Conservation (phyloP, 495 filamentous ascomycete species). For the Entonaema liquescens region DNA sequence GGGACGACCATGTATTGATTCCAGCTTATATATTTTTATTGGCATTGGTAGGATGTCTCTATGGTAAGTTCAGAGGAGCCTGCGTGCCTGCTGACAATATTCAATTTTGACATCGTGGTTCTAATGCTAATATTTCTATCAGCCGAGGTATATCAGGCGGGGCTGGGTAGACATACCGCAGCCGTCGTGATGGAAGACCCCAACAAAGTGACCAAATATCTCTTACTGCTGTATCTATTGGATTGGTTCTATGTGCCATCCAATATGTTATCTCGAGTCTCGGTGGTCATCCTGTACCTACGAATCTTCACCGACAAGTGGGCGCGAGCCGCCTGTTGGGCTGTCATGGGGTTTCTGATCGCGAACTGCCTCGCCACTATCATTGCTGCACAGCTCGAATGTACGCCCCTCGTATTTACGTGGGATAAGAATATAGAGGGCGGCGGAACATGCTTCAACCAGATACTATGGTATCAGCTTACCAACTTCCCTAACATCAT, state of each 20-base stretch:
- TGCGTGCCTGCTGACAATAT: background rate
- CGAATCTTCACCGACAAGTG: conserved; percentile 28
- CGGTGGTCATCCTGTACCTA: conserved; percentile 19
- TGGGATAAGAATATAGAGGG: conserved; percentile 29
- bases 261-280: background rate
- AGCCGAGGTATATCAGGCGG: background rate
- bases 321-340: conserved; percentile 20
- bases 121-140: background rate
- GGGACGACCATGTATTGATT: conserved; percentile 38
- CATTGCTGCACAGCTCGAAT: conserved; percentile 11
- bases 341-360: conserved; percentile 27
- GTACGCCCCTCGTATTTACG: background rate
- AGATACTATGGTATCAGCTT: conserved; percentile 36
- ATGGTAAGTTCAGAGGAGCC: background rate
- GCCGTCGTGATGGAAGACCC: conserved; percentile 23
- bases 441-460: conserved; percentile 29
- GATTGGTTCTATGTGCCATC: conserved; percentile 24
- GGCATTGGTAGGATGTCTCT: conserved; percentile 1
- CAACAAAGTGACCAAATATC: conserved; percentile 11
- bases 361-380: conserved; percentile 31
- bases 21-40: conserved; percentile 25
- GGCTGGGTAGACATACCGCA: background rate
- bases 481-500: conserved; percentile 42
- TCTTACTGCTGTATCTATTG: conserved; percentile 13
- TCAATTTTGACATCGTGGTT: background rate